A percentile compares a stretch with the other conserved stretches of the same genome.
Conservation (phyloP, 805 yeast genomes). For the Osmozyma mogii region DNA sequence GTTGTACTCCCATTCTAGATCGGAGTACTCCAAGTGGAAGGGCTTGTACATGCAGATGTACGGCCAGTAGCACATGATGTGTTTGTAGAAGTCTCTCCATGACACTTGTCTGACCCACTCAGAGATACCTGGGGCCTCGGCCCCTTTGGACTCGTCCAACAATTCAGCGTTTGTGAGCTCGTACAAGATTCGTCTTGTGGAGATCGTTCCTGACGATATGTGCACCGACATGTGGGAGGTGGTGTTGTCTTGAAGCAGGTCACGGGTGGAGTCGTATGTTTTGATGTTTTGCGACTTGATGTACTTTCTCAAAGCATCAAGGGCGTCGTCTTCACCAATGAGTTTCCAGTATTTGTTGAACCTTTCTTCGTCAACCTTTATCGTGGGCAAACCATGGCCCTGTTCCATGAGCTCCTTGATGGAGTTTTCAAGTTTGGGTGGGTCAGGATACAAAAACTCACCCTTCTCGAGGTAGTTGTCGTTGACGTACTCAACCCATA, state of each 20-base stretch:
- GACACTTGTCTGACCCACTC: slow-evolving; percentile 48
- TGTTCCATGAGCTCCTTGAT: background rate
- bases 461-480: slow-evolving; percentile 8
- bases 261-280: slow-evolving; percentile 25
- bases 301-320: slow-evolving; percentile 12
- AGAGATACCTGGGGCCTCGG: slow-evolving; percentile 27
- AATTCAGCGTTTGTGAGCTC: slow-evolving; percentile 19
- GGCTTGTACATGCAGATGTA: slow-evolving; percentile 43
- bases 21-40: slow-evolving; percentile 35
- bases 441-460: slow-evolving; percentile 9
- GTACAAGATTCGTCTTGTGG: slow-evolving; percentile 32
- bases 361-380: slow-evolving; percentile 11
- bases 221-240: slow-evolving; percentile 39
- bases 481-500: slow-evolving; percentile 28
- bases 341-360: slow-evolving; percentile 18
- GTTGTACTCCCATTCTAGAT: slow-evolving; percentile 37
- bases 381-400: slow-evolving; percentile 1
- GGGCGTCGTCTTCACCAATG: slow-evolving; percentile 29
- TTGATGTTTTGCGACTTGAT: slow-evolving; percentile 16
- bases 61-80: slow-evolving; percentile 43
- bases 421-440: slow-evolving; percentile 6
- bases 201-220: slow-evolving; percentile 39
- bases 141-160: slow-evolving; percentile 13
- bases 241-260: slow-evolving; percentile 20
- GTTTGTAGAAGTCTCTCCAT: slow-evolving; percentile 52